Base-by-base conservation (phyloP, 1,139 yeast species). In the Schizosaccharomyces versatilis region DNA sequence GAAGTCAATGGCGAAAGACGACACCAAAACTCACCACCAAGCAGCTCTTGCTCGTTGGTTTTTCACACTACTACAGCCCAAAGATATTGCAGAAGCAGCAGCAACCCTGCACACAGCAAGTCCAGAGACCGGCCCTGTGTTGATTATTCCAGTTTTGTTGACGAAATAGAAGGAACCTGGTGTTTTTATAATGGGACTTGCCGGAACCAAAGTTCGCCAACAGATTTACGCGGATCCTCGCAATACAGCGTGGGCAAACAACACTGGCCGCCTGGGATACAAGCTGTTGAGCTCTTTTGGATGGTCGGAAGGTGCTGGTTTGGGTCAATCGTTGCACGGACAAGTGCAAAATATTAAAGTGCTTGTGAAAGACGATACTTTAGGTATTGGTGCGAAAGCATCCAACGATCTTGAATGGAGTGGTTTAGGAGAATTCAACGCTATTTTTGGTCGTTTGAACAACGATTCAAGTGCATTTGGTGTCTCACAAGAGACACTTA, bases 141-240 rank as follows among this genome's bases (percentile, higher is more conserved):
- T 24, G 32, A 24, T 24, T 24, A 3, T 24, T 24, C 5, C 32
- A 24, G n/a, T 24, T 24, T 24, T 24, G 32, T 24, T 24, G 32
- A 24, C 32, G 32, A 24, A 24, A 24, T 24, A 24, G 32, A 24
- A 24, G 32, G 32, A 24, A 24, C 32, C 5, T 24, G 32, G 32
- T 24, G 5, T 3, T 24, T 24, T 14, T 32, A 44, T 12, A 8
- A 56, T 56, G 58, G 98, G 98, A 54, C 76, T 90, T 61, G 94
- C 97, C 47, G 97, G 86, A 2, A 82, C 79, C 65, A 78, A 76
- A 32, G 32, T 24, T 24, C 85, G 83, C 64, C 94, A 84, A 63
- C 76, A 93, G 63, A 83, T 88, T 67, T 96, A 97, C 14, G 69
- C 74, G 53, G 99, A 90, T 68, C 99, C 98, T 15, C 73, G 97